Evolutionary conservation across 352 stramenopile genomes (phyloP), one percentile per base, ranked within the genome.

Genomic region (Globisporangium middletonii): DNA sequence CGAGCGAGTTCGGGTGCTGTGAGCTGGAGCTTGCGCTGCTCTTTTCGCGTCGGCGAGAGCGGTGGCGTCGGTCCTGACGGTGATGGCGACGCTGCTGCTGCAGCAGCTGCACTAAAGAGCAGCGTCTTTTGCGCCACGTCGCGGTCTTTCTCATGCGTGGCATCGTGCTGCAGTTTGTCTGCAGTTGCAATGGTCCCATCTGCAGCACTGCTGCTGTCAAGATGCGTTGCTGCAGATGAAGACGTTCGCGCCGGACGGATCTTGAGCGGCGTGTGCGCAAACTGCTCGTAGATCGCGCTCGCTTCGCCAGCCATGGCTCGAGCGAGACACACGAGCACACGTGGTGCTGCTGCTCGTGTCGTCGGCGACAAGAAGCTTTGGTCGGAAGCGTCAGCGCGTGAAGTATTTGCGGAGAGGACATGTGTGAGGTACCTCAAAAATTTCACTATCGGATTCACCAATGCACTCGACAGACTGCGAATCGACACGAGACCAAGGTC

Each of bases 221-320:
- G 4, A 35, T 8, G 50, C n/a, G 15, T 26, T 43, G 27, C 23
- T 18, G 47, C 13, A 23, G 23, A 23, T 1, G 55, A 33, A 2
- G 59, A 23, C 9, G 49, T 42, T 13, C 41, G 48, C 13, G 54
- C 50, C 7, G 62, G 58, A 53, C 77, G 77, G 47, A 82, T 68
- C 46, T 71, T 71, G 53, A 82, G 65, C 37, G 72, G 72, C n/a
- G 68, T 72, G 54, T 62, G 62, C 56, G 75, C 50, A 52, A 82
- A 82, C 35, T 65, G 72, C 62, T 69, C 56, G 60, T 82, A 82
- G 38, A 82, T 72, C 19, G 54, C 60, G 47, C 60, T 61, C 62
- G 65, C 70, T 12, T 59, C 62, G 52, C 33, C 33, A 38, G 33
- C 33, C 33, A 38, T 38, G 33, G 33, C 33, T 38, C 33, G 33